Percentiles rank a stretch among this genome's conserved stretches.
phyloP scores from a whole-genome alignment of 306 rosid genomes.

The Malus fusca region DNA sequence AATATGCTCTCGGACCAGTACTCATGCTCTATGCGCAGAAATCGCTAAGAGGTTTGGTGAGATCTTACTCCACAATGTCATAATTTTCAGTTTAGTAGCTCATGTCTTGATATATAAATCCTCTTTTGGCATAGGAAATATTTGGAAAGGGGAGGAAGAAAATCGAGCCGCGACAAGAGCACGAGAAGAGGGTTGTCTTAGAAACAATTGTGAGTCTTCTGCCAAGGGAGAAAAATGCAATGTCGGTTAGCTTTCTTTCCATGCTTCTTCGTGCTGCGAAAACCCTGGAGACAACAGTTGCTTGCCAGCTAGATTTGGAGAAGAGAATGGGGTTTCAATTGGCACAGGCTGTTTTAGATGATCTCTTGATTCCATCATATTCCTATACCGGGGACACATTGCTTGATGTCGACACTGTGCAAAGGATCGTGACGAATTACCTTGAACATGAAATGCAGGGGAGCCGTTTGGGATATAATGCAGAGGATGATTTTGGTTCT shows the following conservation, averaged over 20 bases:
- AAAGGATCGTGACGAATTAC: conserved; percentile 58
- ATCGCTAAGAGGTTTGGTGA: conserved; percentile 97
- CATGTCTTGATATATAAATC: conserved; percentile 6
- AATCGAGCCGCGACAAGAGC: conserved; percentile 63
- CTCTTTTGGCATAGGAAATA: conserved; percentile 41
- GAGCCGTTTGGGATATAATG: conserved; percentile 24
- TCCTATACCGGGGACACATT: conserved; percentile 71
- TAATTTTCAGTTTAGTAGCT: background rate
- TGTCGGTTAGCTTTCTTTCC: conserved; percentile 90
- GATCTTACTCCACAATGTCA: conserved; percentile 36
- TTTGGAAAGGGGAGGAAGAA: conserved; percentile 80
- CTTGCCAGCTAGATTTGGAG: conserved; percentile 95
- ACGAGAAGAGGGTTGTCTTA: conserved; percentile 80
- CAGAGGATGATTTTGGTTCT: conserved; percentile 45
- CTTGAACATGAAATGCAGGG: conserved; percentile 42
- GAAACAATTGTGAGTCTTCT: conserved; percentile 87
- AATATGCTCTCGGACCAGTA: conserved; percentile 72
- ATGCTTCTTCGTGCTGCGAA: conserved; percentile 80
- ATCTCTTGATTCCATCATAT: conserved; percentile 84
- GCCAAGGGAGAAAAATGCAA: conserved; percentile 66
- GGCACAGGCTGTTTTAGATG: conserved; percentile 75
- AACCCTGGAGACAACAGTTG: conserved; percentile 82
- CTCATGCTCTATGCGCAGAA: conserved; percentile 97
- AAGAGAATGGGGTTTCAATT: conserved; percentile 70
- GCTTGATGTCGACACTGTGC: conserved; percentile 84